phyloP scores from a whole-genome alignment of 2,329 filamentous ascomycete genomes.

The Clarireedia homoeocarpa region DNA sequence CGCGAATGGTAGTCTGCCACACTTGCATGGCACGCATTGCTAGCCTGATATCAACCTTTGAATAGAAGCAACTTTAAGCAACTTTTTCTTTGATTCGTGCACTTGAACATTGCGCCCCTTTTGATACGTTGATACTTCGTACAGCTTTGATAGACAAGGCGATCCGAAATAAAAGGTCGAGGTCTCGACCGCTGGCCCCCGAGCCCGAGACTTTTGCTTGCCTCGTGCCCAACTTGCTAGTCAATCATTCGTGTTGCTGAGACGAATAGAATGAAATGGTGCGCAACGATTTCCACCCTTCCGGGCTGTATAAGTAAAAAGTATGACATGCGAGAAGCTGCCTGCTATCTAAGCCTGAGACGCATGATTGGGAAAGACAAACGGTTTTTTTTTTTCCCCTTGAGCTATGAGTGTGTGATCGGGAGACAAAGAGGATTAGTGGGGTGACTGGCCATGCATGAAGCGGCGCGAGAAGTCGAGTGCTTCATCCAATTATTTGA shows the following conservation, averaged over 20 bases:
- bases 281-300: not conserved
- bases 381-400: no score
- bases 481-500: conserved; percentile 1
- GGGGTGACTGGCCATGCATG: conserved; percentile 7
- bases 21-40: conserved; percentile 7
- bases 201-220: not conserved
- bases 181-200: not conserved
- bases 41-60: not conserved
- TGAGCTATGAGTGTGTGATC: no score
- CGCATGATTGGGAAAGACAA: no score
- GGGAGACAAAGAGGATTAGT: not conserved
- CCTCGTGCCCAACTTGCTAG: not conserved
- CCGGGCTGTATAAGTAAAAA: not conserved
- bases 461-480: conserved; percentile 1
- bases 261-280: not conserved
- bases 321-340: not conserved
- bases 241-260: not conserved
- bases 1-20: conserved; percentile 8
- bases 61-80: not conserved
- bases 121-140: no score
- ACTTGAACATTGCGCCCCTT: no score
- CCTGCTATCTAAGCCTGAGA: not conserved
- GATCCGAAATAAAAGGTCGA: not conserved
- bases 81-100: not conserved
- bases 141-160: no score